A percentile compares a stretch with the other conserved stretches of the same genome.
phyloP scores from a whole-genome alignment of 228 moss, liverwort and hornwort genomes.

The Sphagnum fallax region DNA sequence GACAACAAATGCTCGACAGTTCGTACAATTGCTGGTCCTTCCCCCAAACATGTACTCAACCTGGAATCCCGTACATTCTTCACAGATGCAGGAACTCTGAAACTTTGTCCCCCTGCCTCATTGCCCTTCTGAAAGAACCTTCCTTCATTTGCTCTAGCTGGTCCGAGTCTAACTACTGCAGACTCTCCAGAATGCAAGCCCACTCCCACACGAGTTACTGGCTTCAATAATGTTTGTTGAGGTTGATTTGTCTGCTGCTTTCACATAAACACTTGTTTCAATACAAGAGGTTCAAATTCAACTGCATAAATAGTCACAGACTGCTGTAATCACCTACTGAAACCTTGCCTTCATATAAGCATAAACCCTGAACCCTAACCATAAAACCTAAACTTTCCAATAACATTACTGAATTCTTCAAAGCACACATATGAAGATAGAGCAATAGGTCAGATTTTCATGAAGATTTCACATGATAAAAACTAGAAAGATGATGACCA shows the following conservation, averaged over 20 bases:
- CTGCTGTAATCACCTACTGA: too few species aligned
- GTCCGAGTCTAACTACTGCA: constrained; percentile 54
- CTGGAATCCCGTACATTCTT: constrained; percentile 62
- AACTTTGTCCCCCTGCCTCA: constrained; percentile 7
- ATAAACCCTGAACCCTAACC: too few species aligned
- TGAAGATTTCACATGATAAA: too few species aligned
- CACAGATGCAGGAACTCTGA: constrained; percentile 53
- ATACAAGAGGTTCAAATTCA: too few species aligned
- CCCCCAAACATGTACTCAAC: constrained; percentile 74
- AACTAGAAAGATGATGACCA: too few species aligned
- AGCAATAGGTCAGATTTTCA: too few species aligned
- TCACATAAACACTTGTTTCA: too few species aligned
- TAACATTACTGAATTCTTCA: too few species aligned
- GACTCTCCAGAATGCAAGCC: constrained; percentile 81
- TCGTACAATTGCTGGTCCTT: constrained; percentile 27
- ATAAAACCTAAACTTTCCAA: too few species aligned
- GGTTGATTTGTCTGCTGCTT: constrained; percentile 31
- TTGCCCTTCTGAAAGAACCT: constrained; percentile 51
- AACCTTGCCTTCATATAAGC: too few species aligned
- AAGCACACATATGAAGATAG: too few species aligned
- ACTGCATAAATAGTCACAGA: too few species aligned
- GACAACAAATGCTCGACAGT: constrained; percentile 96
- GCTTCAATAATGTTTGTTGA: constrained; percentile 52
- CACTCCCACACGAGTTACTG: constrained; percentile 56
- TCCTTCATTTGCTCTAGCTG: constrained; percentile 69